phyloP scores from a whole-genome alignment of 148 eudicot genomes.

The Fagopyrum esculentum region DNA sequence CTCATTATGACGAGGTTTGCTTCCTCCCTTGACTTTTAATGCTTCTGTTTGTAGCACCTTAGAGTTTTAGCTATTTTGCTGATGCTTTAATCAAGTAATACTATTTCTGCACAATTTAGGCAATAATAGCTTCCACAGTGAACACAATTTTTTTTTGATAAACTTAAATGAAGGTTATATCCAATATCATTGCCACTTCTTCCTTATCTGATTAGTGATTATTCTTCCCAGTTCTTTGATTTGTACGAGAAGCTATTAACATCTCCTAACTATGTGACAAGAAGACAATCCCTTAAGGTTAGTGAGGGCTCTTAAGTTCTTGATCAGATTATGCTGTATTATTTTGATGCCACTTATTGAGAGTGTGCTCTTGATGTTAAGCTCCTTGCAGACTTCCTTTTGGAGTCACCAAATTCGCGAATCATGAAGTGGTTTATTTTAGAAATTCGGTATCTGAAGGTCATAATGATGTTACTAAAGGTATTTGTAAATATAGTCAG shows the following conservation, averaged over 20 bases:
- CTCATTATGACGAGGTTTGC: conserved; percentile 74
- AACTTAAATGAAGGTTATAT: too few species aligned
- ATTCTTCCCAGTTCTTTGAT: conserved; percentile 64
- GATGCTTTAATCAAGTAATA: too few species aligned
- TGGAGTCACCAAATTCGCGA: conserved; percentile 87
- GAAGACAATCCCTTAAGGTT: conserved; percentile 96
- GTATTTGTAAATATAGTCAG: conserved; percentile 23
- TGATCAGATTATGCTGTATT: neutral
- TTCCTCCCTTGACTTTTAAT: conserved; percentile 10
- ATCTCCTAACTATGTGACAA: conserved; percentile 80
- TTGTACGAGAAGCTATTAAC: conserved; percentile 68
- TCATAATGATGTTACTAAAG: conserved; percentile 87
- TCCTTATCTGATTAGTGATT: conserved; percentile 14
- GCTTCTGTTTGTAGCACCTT: neutral
- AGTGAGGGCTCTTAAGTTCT: conserved; percentile 13
- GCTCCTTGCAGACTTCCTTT: conserved; percentile 90
- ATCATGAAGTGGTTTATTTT: conserved; percentile 83
- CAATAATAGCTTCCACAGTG: too few species aligned
- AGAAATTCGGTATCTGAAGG: conserved; percentile 79
- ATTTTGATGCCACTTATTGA: conserved; percentile 13
- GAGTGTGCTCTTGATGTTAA: conserved; percentile 23
- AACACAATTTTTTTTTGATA: too few species aligned
- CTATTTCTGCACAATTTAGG: too few species aligned
- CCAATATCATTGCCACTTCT: too few species aligned
- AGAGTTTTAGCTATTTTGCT: neutral